These are phyloP conservation scores for Abrus pulchellus DNA, from an alignment of 306 rosid species.

Conservation along the genomic window DNA sequence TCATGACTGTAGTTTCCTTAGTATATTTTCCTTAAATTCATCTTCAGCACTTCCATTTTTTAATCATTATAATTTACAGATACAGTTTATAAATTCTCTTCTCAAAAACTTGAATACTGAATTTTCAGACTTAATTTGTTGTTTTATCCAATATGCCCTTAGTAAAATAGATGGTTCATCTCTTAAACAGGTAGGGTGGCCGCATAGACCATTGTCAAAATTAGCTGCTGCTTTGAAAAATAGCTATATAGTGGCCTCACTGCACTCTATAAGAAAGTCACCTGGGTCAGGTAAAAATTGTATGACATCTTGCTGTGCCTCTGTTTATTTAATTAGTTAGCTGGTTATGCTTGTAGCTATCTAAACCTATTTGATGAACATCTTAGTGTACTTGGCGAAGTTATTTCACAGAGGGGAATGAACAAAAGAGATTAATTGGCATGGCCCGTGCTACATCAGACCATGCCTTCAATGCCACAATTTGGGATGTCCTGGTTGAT, in stretches of 20 bases:
- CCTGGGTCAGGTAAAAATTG: conserved; percentile 81
- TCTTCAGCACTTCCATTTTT: conserved; percentile 1
- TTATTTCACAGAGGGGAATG: conserved; percentile 94
- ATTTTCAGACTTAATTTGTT: background rate
- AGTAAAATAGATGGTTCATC: conserved; percentile 37
- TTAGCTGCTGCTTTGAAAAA: conserved; percentile 89
- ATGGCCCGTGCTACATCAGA: conserved; percentile 99
- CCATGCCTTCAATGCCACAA: conserved; percentile 98
- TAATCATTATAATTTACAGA: background rate
- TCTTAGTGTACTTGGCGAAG: conserved; percentile 98
- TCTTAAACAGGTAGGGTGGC: conserved; percentile 90
- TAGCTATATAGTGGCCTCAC: conserved; percentile 90
- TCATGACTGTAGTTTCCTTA: conserved; percentile 21
- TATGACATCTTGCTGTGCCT: conserved; percentile 46
- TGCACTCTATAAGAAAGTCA: conserved; percentile 76
- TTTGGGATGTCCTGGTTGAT: conserved; percentile 98
- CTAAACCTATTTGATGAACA: conserved; percentile 78
- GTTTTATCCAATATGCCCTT: conserved; percentile 17
- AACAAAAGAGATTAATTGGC: conserved; percentile 83
- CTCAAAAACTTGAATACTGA: background rate
- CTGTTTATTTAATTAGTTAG: conserved; percentile 35
- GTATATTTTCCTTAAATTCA: conserved; percentile 1
- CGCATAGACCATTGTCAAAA: conserved; percentile 85
- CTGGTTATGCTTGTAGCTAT: conserved; percentile 53
- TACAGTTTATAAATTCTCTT: conserved; percentile 9